Base-by-base conservation (phyloP, 208 protist species). In the Kentomonas sorsogonicus region DNA sequence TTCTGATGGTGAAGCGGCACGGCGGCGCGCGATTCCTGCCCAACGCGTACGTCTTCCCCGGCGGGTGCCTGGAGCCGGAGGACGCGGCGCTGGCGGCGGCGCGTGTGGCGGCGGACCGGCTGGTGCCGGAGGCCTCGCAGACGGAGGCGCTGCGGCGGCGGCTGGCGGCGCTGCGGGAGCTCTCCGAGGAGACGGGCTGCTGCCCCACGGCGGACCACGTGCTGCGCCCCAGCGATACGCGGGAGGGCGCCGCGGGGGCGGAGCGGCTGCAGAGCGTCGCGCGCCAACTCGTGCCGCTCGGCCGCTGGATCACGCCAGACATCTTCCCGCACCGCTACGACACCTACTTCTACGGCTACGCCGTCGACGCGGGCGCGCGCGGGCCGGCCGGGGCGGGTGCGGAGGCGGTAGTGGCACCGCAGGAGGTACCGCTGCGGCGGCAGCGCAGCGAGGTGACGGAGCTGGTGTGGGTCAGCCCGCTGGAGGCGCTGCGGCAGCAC, bases 1-100 rank as follows among this genome's bases (percentile, higher is more conserved):
- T 84, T 9, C 57, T 84, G 7, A 84, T 84, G 72, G 60, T 80
- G 61, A 61, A 73, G 64, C 77, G 77, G 6, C 77, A 84, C 63
- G 36, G 56, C 30, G 72, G 70, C 58, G 78, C 78, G 16, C 73
- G 78, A 16, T 86, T 86, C 27, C 65, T 86, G 74, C 67, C 78
- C 4, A 70, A 63, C 48, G 53, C 58, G 45, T 81, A 86, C 57
- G 74, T 79, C 22, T 86, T 86, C 31, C 78, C 78, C 20, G 78
- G 78, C 29, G 78, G 78, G 26, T 63, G 78, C 27, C 46, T 82
- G 11, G 78, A 82, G 20, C 30, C 47, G 4, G 63, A 53, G 29
- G 78, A 86, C 54, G 40, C 53, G 38, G 41, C 10, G 13, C 44
- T 61, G 3, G 60, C 66, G 13, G 18, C 40, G 16, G 22, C 36